Conservation (phyloP, 192 early-diverging fungal genomes). For the Globomyces pollinis-pini region DNA sequence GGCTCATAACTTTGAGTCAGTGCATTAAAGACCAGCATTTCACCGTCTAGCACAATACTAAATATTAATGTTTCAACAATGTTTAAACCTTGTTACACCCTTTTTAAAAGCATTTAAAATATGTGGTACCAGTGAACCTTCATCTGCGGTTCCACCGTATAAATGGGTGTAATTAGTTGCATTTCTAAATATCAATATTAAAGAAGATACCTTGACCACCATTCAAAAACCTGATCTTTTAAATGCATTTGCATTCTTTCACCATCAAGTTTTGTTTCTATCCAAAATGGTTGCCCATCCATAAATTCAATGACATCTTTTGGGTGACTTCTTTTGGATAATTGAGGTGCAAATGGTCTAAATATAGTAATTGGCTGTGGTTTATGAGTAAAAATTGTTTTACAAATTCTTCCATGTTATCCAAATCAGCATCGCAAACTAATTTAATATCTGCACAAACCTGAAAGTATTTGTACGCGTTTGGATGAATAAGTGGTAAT, state of each 20-base stretch:
- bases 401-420: neutral
- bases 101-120: constrained; percentile 45
- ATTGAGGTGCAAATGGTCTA: constrained; percentile 64
- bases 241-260: constrained; percentile 69
- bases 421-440: constrained; percentile 23
- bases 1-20: constrained; percentile 47
- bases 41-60: constrained; percentile 75
- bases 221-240: constrained; percentile 22
- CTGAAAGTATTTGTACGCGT: constrained; percentile 61
- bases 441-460: constrained; percentile 54
- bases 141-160: constrained; percentile 50
- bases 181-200: too few relatives aligned
- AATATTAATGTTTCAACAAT: neutral
- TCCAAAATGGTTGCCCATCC: constrained; percentile 50
- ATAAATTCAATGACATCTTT: constrained; percentile 16
- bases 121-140: constrained; percentile 49
- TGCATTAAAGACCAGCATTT: constrained; percentile 70
- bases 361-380: constrained; percentile 30
- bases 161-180: constrained; percentile 62
- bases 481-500: constrained; percentile 57
- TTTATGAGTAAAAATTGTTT: constrained; percentile 18
- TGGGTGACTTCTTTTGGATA: constrained; percentile 29
- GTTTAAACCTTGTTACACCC: constrained; percentile 30
- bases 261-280: constrained; percentile 79
- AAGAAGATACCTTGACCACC: too few relatives aligned